Percentiles rank a stretch among this genome's conserved stretches.
Conservation (phyloP, 441 rosid genomes). For the Erodium trifolium region DNA sequence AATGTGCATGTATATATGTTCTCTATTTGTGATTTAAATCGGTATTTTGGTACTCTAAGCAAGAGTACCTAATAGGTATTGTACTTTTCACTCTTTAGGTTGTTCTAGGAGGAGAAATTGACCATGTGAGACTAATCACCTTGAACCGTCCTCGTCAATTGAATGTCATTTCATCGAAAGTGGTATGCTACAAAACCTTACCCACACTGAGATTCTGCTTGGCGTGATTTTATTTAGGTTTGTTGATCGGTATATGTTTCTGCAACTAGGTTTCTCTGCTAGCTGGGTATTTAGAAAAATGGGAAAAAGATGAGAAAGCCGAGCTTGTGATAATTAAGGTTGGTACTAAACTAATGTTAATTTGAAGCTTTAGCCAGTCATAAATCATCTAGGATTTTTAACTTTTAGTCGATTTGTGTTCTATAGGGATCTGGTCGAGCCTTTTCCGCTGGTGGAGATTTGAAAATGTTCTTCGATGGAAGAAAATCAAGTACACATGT, state of each 20-base stretch:
- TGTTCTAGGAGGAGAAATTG: slow-evolving; percentile 59
- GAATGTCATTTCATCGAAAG: slow-evolving; percentile 71
- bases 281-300: slow-evolving; percentile 58
- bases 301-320: slow-evolving; percentile 60
- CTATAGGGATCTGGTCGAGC: slow-evolving; percentile 80
- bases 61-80: slow-evolving; percentile 8
- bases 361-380: neutral
- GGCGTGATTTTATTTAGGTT: neutral
- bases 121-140: slow-evolving; percentile 44
- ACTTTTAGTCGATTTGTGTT: neutral
- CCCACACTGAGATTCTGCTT: neutral
- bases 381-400: neutral
- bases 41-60: too few relatives aligned
- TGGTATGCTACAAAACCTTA: slow-evolving; percentile 34
- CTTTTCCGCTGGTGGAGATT: slow-evolving; percentile 95
- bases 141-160: slow-evolving; percentile 80
- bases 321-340: slow-evolving; percentile 71
- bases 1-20: too few relatives aligned
- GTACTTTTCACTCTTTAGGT: slow-evolving; percentile 35
- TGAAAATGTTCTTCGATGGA: slow-evolving; percentile 78
- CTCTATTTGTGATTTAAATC: neutral
- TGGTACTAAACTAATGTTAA: slow-evolving; percentile 15
- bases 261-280: slow-evolving; percentile 54
- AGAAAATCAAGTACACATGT: slow-evolving; percentile 48
- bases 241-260: neutral